Conservation (phyloP, 176 grass and related monocot genomes). For the Musa troglodytarum region DNA sequence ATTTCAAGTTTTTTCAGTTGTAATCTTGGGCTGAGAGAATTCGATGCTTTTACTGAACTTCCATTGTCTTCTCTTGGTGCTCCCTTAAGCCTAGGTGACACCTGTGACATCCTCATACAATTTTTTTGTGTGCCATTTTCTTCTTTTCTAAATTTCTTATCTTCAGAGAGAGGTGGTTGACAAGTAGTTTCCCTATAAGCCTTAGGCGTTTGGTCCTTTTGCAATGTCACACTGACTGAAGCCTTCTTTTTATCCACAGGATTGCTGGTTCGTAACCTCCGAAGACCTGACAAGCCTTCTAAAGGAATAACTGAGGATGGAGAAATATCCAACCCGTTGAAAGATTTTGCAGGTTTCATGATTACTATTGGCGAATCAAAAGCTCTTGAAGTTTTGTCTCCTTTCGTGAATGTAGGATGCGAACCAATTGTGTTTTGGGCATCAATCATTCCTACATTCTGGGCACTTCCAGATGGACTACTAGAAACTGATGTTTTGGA, state of each 20-base stretch:
- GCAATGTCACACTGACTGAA: slow-evolving; percentile 20
- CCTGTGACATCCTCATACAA: slow-evolving; percentile 26
- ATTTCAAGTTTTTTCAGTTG: slow-evolving; percentile 47
- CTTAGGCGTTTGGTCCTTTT: slow-evolving; percentile 39
- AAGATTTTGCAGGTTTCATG: slow-evolving; percentile 79
- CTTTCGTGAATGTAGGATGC: slow-evolving; percentile 20
- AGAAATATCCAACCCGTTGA: slow-evolving; percentile 25
- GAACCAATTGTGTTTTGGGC: slow-evolving; percentile 10
- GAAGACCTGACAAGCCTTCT: slow-evolving; percentile 34
- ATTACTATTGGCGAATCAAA: slow-evolving; percentile 87
- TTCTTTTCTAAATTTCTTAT: slow-evolving; percentile 46
- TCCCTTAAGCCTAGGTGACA: slow-evolving; percentile 33
- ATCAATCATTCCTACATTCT: slow-evolving; percentile 17
- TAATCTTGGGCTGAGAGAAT: slow-evolving; percentile 67
- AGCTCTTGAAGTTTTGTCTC: slow-evolving; percentile 25
- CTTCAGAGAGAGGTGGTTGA: slow-evolving; percentile 30
- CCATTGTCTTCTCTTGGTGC: slow-evolving; percentile 39
- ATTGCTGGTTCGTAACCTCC: slow-evolving; percentile 34
- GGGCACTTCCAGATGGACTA: slow-evolving; percentile 16
- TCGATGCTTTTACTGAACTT: slow-evolving; percentile 40
- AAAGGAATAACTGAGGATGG: slow-evolving; percentile 36
- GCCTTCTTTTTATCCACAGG: slow-evolving; percentile 41
- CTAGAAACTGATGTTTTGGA: slow-evolving; percentile 31
- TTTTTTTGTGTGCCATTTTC: slow-evolving; percentile 45
- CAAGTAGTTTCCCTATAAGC: slow-evolving; percentile 26